A percentile compares a stretch with the other conserved stretches of the same genome.
phyloP scores from a whole-genome alignment of 331 rosid genomes.

The Phaseolus coccineus region DNA sequence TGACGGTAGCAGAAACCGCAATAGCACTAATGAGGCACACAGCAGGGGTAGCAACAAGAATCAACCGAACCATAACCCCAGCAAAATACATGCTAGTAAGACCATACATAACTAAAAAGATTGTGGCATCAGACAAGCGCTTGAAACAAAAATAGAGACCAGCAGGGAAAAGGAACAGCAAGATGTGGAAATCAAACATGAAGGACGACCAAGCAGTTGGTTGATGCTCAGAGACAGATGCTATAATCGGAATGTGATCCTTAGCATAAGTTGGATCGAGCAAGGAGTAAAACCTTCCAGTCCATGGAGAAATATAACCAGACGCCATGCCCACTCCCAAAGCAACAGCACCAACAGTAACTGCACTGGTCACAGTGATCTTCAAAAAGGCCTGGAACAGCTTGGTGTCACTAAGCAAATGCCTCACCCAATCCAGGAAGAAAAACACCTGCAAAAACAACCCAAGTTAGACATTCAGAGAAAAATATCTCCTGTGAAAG shows the following conservation, averaged over 20 bases:
- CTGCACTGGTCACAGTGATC: conserved; percentile 90
- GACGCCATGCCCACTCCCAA: conserved; percentile 96
- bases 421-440: conserved; percentile 95
- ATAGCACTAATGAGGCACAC: conserved; percentile 96
- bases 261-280: conserved; percentile 99
- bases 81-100: conserved; percentile 99
- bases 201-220: conserved; percentile 99
- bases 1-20: conserved; percentile 91
- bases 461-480: conserved; percentile 30
- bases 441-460: conserved; percentile 72
- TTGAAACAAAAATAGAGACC: conserved; percentile 99
- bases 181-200: conserved; percentile 98
- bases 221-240: conserved; percentile 99
- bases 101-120: conserved; percentile 94
- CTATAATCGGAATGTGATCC: conserved; percentile 97
- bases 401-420: conserved; percentile 76
- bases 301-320: conserved; percentile 99
- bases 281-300: conserved; percentile 96
- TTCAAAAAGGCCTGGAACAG: conserved; percentile 89
- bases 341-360: conserved; percentile 80
- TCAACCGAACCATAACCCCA: conserved; percentile 98
- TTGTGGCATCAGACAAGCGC: conserved; percentile 96
- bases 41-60: conserved; percentile 98
- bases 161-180: conserved; percentile 95
- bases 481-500: not conserved